Percentiles rank a stretch among this genome's conserved stretches.
Conservation (phyloP, 2,329 filamentous ascomycete species). For the Botrytis elliptica region DNA sequence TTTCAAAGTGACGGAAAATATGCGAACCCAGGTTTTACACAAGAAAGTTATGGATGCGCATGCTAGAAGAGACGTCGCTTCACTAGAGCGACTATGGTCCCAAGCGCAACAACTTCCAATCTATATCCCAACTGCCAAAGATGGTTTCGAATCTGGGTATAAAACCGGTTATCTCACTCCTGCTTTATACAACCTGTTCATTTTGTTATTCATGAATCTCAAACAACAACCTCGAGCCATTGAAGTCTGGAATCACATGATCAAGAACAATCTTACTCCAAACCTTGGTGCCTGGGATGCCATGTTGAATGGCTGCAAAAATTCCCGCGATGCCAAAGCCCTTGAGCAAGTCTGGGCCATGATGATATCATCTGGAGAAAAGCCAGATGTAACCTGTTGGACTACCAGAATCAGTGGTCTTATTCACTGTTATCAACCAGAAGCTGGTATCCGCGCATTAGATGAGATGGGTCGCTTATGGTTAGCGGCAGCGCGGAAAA, state of each 20-base stretch:
- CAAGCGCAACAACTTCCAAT: conserved; percentile 33
- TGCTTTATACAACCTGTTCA: conserved; percentile 46
- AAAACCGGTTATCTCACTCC: conserved; percentile 27
- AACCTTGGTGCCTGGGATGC: conserved; percentile 66
- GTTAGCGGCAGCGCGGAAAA: conserved; percentile 40
- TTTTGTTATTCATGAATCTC: conserved; percentile 48
- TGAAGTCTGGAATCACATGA: conserved; percentile 58
- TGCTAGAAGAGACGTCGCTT: conserved; percentile 27
- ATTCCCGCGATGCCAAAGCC: conserved; percentile 55
- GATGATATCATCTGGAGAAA: conserved; percentile 55
- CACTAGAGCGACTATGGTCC: conserved; percentile 33
- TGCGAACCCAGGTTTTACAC: conserved; percentile 14
- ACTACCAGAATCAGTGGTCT: conserved; percentile 67
- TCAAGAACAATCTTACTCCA: conserved; percentile 54
- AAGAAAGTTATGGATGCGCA: conserved; percentile 32
- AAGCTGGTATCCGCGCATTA: conserved; percentile 61
- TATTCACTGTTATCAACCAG: conserved; percentile 53
- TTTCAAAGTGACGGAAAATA: background rate
- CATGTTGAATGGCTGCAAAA: conserved; percentile 70
- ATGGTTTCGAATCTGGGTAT: background rate
- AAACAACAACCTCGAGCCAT: conserved; percentile 45
- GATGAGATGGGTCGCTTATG: conserved; percentile 65
- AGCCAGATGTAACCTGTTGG: conserved; percentile 67
- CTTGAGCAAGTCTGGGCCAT: conserved; percentile 67
- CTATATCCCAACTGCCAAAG: background rate